Evolutionary conservation across 352 stramenopile genomes (phyloP), one percentile per base, ranked within the genome.

Genomic region (Phytophthora melonis): DNA sequence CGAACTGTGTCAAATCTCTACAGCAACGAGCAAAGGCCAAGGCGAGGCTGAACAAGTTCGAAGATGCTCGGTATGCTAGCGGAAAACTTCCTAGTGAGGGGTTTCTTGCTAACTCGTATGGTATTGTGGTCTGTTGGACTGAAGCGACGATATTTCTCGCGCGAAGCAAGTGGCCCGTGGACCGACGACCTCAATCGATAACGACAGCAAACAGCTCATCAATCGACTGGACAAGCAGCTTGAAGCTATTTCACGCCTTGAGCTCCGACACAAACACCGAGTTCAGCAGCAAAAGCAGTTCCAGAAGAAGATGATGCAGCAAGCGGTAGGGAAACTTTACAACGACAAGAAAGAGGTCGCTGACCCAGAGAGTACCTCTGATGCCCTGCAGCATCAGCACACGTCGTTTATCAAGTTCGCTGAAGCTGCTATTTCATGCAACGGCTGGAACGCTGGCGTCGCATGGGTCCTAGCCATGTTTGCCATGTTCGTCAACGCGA

Each of bases 231-330:
- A 82, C 27, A 81, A 81, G 36, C 87, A 95, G 53, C 55, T 86
- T 9, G 53, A 74, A 2, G 79, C 85, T 45, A 84, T 94, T 36
- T 75, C 81, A 11, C 84, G 86, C 10, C 74, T 76, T n/a, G 79
- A 93, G 63, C 43, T 66, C 18, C 72, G 75, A 34, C 62, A 79
- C 72, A 91, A 81, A 45, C 77, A 78, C 19, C 66, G 69, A 25
- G 49, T 72, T 53, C 71, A 79, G 7, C 53, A 86, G 27, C 79
- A 92, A 52, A 86, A 73, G 47, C 30, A 72, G 10, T 94, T 94
- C 55, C 77, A 94, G 30, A 83, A 82, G 65, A 88, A 90, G 47
- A 96, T 96, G 89, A 94, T 96, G 86, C 68, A 70, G 6, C 74
- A 92, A 25, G 85, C 84, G 5, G 84, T 94, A 1, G 89, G 89